These are phyloP conservation scores for Tetragonia tetragonoides DNA, from an alignment of 148 eudicot species.

Conservation along the genomic window DNA sequence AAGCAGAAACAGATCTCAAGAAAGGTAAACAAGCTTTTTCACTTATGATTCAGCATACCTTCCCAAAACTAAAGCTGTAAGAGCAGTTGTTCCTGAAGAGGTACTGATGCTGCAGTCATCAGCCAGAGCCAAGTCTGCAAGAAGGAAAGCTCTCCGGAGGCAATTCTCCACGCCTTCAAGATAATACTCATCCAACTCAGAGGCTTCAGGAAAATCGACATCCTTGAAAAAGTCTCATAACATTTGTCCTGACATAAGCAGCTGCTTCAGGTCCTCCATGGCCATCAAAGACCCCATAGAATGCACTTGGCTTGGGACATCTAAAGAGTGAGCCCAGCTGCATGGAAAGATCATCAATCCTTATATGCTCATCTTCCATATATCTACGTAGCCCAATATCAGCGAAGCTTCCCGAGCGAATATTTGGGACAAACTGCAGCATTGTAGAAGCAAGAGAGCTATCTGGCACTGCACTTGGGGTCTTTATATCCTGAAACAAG, in stretches of 20 bases:
- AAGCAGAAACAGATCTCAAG: not conserved
- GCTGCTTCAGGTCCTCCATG: constrained; percentile 93
- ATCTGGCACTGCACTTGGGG: constrained; percentile 45
- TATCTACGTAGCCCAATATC: constrained; percentile 79
- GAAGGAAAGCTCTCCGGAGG: constrained; percentile 56
- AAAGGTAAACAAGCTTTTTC: not conserved
- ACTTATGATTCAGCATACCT: constrained; percentile 35
- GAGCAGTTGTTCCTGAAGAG: constrained; percentile 79
- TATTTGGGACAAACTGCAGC: constrained; percentile 54
- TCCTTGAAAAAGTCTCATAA: constrained; percentile 54
- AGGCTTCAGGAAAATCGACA: constrained; percentile 46
- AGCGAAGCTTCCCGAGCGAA: constrained; percentile 76
- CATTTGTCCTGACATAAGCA: constrained; percentile 55
- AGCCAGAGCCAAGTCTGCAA: constrained; percentile 70
- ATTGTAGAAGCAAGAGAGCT: constrained; percentile 27
- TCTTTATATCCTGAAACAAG: constrained; percentile 45
- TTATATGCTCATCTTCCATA: constrained; percentile 88
- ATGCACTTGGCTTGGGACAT: constrained; percentile 75
- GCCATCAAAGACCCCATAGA: constrained; percentile 92
- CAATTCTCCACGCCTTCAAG: constrained; percentile 52
- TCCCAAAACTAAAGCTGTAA: constrained; percentile 73
- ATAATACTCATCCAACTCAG: constrained; percentile 48
- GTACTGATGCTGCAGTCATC: constrained; percentile 56
- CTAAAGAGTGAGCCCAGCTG: constrained; percentile 48
- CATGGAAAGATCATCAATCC: constrained; percentile 64